Evolutionary conservation across 768 basidiomycete species (phyloP).

Genomic region (Leccinum obscurum): DNA sequence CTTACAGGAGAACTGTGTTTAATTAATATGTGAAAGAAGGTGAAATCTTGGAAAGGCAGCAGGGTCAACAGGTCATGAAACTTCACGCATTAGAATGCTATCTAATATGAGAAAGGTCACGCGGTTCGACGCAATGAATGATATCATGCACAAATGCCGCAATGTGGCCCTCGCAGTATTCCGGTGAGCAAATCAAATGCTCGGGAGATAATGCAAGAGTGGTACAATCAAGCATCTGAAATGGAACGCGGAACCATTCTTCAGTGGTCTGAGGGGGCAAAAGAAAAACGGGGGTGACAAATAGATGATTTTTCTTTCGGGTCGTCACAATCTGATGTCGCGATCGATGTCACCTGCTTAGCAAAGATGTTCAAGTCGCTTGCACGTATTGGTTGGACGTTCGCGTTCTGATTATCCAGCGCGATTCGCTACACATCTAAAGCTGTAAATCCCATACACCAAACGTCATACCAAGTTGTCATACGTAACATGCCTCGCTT

Average conservation of each 20-base stretch:
- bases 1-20: not conserved
- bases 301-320: not conserved
- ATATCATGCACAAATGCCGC: too few species aligned
- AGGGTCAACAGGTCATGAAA: too few species aligned
- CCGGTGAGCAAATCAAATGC: not conserved
- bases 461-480: not conserved
- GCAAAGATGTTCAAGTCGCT: not conserved
- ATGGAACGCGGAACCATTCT: not conserved
- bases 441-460: not conserved
- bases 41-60: too few species aligned
- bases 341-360: not conserved
- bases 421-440: too few species aligned
- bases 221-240: not conserved
- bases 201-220: not conserved
- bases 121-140: too few species aligned
- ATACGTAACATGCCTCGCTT: not conserved
- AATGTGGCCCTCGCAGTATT: too few species aligned
- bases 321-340: not conserved
- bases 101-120: too few species aligned
- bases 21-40: not conserved
- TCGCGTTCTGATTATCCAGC: not conserved
- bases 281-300: not conserved
- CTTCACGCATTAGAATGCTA: too few species aligned
- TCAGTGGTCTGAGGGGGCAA: not conserved
- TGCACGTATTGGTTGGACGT: not conserved